Evolutionary conservation across 2,329 filamentous ascomycete species (phyloP).

Genomic region (Fusarium nygamai): DNA sequence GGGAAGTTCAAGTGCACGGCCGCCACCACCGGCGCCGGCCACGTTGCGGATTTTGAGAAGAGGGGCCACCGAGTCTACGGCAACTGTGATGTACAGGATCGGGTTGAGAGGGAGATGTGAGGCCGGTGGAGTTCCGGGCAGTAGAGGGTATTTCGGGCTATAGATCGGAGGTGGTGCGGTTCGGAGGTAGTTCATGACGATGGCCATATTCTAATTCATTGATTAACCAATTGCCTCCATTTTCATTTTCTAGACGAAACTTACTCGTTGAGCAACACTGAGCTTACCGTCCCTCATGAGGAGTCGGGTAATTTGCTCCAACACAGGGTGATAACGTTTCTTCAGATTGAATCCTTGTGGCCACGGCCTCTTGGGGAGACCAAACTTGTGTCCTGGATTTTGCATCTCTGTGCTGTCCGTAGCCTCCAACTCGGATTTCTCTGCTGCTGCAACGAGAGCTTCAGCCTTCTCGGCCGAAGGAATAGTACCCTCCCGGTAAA

Average conservation of each 20-base stretch:
- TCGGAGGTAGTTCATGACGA: conserved; percentile 85
- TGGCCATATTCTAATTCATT: conserved; percentile 76
- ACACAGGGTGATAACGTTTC: conserved; percentile 84
- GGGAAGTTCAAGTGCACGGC: conserved; percentile 83
- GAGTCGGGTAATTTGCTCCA: conserved; percentile 88
- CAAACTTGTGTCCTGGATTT: conserved; percentile 78
- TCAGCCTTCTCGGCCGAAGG: conserved; percentile 49
- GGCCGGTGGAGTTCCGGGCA: conserved; percentile 80
- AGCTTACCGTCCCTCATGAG: conserved; percentile 94
- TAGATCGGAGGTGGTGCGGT: conserved; percentile 82
- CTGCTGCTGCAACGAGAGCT: conserved; percentile 40
- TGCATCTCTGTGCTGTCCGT: conserved; percentile 35
- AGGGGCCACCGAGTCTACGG: conserved; percentile 92
- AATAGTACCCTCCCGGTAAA: conserved; percentile 56
- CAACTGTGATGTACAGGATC: conserved; percentile 86
- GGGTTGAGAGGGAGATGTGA: conserved; percentile 88
- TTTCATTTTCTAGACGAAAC: conserved; percentile 40
- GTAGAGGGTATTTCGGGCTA: conserved; percentile 74
- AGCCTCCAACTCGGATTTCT: conserved; percentile 29
- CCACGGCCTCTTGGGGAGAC: conserved; percentile 73
- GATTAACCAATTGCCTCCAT: conserved; percentile 13
- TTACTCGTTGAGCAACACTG: conserved; percentile 86
- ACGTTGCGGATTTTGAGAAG: conserved; percentile 82
- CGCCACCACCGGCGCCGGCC: conserved; percentile 85
- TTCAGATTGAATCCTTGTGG: conserved; percentile 73